Base-by-base conservation (phyloP, 257 asterid species). In the Nicotiana undulata region DNA sequence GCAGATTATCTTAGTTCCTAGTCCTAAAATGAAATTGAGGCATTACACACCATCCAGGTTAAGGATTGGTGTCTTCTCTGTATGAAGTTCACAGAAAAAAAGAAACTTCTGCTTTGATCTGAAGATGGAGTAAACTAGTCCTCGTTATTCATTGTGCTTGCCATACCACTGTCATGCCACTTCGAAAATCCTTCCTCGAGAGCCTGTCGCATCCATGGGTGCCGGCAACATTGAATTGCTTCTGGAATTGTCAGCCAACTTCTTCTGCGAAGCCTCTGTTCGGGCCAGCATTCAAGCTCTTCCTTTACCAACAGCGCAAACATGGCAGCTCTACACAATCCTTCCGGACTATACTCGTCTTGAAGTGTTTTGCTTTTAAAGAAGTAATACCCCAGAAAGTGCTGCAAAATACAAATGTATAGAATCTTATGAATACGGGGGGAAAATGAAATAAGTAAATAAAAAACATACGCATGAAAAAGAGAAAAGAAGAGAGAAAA, bases 281-380 rank as follows among this genome's bases (percentile, higher is more conserved):
- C 98, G 0, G 98, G 98, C 98, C 98, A 94, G 5, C 87, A 93
- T 9, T 90, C 94, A 5, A 94, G 94, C 75, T 94, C 98, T 80
- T 93, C 95, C 83, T 82, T 92, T 83, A 94, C 98, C 5, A 87
- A 91, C 87, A 94, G 85, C 66, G 97, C 93, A 56, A 88, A 94
- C 97, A 94, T 90, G 58, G 97, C 88, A 9, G 98, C 98, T 88
- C 84, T 90, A 83, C 98, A 93, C 74, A 90, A 78, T 70, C 98
- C 98, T 87, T 91, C 97, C 52, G 97, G 97, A 68, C 98, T 94
- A 31, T 16, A 93, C 76, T 88, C 96, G 18, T 94, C 98, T 77
- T 87, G 94, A 63, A 90, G 92, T 0, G 97, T 93, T 88, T 94
- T 94, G 93, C 98, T 94, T 88, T 91, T 93, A 85, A 94, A 94